Evolutionary conservation across 306 rosid genomes (phyloP).

Genomic region (Quercus alba): DNA sequence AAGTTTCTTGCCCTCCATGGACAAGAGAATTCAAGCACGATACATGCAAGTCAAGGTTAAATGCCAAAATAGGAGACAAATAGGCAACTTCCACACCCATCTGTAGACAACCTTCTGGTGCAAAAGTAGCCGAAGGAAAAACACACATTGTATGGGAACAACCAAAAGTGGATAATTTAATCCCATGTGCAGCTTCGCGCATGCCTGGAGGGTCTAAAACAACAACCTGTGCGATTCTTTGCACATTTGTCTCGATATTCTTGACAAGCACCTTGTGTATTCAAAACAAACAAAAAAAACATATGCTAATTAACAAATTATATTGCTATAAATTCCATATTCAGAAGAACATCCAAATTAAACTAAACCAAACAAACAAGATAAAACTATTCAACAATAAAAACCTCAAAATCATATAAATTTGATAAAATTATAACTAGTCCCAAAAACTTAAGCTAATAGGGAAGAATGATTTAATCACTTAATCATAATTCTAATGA

Average conservation of each 20-base stretch:
- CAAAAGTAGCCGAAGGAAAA: constrained; percentile 63
- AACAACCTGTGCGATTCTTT: constrained; percentile 64
- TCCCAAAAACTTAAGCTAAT: too few relatives aligned
- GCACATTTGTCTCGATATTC: constrained; percentile 54
- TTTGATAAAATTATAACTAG: not conserved
- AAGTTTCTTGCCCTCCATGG: constrained; percentile 46
- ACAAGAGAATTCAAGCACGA: constrained; percentile 70
- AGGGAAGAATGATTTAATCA: too few relatives aligned
- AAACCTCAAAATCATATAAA: not conserved
- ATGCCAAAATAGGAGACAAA: constrained; percentile 75
- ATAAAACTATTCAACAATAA: not conserved
- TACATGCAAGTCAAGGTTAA: constrained; percentile 76
- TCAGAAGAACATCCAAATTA: not conserved
- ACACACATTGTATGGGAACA: constrained; percentile 50
- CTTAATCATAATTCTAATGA: not conserved
- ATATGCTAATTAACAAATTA: not conserved
- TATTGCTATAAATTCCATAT: not conserved
- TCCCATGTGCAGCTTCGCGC: constrained; percentile 1
- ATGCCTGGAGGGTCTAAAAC: constrained; percentile 71
- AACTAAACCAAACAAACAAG: not conserved
- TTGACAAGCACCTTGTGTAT: constrained; percentile 60
- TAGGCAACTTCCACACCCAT: constrained; percentile 51
- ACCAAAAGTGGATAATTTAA: constrained; percentile 25
- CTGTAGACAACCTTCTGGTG: constrained; percentile 19
- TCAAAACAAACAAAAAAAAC: not conserved